A percentile compares a stretch with the other conserved stretches of the same genome.
These are phyloP conservation scores for Phytophthora constricta DNA, from an alignment of 352 stramenopile species.

Conservation along the genomic window DNA sequence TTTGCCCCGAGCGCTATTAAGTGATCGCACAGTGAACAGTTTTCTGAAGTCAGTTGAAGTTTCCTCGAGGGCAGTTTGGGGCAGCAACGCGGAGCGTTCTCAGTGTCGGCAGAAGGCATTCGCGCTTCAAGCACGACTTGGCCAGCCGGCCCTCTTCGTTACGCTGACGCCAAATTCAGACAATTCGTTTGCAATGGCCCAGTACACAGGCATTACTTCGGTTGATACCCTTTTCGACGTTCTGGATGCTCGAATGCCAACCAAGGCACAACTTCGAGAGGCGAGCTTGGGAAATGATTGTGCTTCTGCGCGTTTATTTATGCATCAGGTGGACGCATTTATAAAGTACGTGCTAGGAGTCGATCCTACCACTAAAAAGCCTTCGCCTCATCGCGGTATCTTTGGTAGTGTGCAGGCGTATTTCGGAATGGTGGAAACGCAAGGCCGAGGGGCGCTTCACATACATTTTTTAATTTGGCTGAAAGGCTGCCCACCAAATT, in stretches of 20 bases:
- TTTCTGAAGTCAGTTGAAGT: constrained; percentile 14
- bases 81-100: constrained; percentile 4
- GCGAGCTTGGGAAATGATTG: constrained; percentile 7
- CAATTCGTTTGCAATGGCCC: constrained; percentile 9
- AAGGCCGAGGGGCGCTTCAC: constrained; percentile 13
- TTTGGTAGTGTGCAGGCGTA: constrained; percentile 9
- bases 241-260: constrained; percentile 4
- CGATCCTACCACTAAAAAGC: constrained; percentile 1
- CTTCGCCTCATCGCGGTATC: not conserved
- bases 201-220: constrained; percentile 10
- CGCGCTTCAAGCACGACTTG: constrained; percentile 10
- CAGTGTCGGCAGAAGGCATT: constrained; percentile 7
- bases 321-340: constrained; percentile 11
- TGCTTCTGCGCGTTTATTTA: constrained; percentile 12
- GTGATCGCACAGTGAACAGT: not conserved
- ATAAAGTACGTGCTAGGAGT: constrained; percentile 8
- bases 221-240: constrained; percentile 6
- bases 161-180: constrained; percentile 12
- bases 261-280: constrained; percentile 6
- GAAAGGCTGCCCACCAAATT: not conserved
- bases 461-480: constrained; percentile 21
- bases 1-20: not conserved
- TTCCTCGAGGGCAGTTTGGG: constrained; percentile 3
- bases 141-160: constrained; percentile 11
- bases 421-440: constrained; percentile 16